These are phyloP conservation scores for Phytophthora niederhauseri DNA, from an alignment of 352 stramenopile genomes.

Conservation along the genomic window DNA sequence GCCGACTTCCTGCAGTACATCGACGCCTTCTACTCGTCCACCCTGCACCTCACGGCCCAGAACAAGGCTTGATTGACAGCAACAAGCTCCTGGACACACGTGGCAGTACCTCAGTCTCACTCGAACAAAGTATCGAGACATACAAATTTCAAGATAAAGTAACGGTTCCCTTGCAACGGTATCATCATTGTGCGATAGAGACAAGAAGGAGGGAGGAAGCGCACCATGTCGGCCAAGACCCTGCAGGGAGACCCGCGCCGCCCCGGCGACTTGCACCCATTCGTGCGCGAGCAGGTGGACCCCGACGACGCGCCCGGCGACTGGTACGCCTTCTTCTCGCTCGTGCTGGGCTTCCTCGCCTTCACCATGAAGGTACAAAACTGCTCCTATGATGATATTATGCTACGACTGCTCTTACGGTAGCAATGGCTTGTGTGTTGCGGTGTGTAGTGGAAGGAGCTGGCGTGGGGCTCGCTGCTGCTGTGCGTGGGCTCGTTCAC, in stretches of 20 bases:
- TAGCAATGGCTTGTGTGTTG: too few species aligned
- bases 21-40: constrained; percentile 69
- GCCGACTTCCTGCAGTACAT: constrained; percentile 71
- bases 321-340: constrained; percentile 73
- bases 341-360: constrained; percentile 56
- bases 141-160: constrained; percentile 12
- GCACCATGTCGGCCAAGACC: constrained; percentile 31
- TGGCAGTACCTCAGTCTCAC: background rate
- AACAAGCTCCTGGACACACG: constrained; percentile 1
- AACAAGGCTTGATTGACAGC: constrained; percentile 28
- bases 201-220: constrained; percentile 7
- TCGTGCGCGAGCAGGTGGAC: constrained; percentile 62
- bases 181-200: constrained; percentile 17
- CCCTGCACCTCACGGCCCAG: constrained; percentile 40
- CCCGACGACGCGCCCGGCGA: constrained; percentile 45
- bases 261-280: constrained; percentile 70
- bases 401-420: background rate
- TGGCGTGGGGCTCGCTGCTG: constrained; percentile 71
- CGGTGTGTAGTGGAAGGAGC: constrained; percentile 59
- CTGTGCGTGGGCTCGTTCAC: constrained; percentile 68
- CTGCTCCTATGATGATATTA: background rate
- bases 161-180: constrained; percentile 2
- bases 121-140: constrained; percentile 2
- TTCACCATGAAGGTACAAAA: constrained; percentile 68
- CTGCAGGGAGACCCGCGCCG: constrained; percentile 63